Percentiles rank a stretch among this genome's conserved stretches.
phyloP scores from a whole-genome alignment of 345 rosid genomes.

The Bretschneidera sinensis region DNA sequence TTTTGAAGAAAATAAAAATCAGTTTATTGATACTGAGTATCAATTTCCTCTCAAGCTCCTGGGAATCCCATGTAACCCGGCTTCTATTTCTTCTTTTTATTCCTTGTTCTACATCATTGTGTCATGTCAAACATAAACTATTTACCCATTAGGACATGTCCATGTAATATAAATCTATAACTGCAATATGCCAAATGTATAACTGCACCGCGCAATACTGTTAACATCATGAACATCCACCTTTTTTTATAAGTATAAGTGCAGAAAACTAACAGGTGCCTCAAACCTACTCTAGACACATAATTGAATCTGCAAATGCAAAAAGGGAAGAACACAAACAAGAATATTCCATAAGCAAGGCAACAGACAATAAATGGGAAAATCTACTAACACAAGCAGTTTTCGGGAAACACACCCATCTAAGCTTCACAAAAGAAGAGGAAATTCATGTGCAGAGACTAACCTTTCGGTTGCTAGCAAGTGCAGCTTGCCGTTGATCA shows the following conservation, averaged over 20 bases:
- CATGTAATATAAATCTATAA: neutral
- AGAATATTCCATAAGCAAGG: too few relatives aligned
- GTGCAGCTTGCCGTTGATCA: slow-evolving; percentile 64
- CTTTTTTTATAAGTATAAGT: too few relatives aligned
- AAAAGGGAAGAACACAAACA: neutral
- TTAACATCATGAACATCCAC: neutral
- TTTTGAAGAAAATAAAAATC: too few relatives aligned
- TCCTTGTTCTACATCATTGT: too few relatives aligned
- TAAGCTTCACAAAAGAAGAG: slow-evolving; percentile 2
- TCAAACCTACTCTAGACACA: neutral
- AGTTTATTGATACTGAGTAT: too few relatives aligned
- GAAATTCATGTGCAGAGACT: slow-evolving; percentile 22
- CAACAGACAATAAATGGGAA: neutral
- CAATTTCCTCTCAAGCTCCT: too few relatives aligned
- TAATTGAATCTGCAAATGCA: neutral
- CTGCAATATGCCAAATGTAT: neutral
- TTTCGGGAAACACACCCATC: neutral
- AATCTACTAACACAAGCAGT: neutral
- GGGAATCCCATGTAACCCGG: too few relatives aligned
- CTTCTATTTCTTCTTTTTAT: too few relatives aligned
- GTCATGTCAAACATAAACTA: too few relatives aligned
- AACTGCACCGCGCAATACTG: too few relatives aligned
- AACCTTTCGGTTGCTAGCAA: slow-evolving; percentile 91
- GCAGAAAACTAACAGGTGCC: too few relatives aligned
- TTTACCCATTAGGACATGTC: too few relatives aligned